phyloP scores from a whole-genome alignment of 2,329 filamentous ascomycete genomes.

The Cucurbitaria berberidis region DNA sequence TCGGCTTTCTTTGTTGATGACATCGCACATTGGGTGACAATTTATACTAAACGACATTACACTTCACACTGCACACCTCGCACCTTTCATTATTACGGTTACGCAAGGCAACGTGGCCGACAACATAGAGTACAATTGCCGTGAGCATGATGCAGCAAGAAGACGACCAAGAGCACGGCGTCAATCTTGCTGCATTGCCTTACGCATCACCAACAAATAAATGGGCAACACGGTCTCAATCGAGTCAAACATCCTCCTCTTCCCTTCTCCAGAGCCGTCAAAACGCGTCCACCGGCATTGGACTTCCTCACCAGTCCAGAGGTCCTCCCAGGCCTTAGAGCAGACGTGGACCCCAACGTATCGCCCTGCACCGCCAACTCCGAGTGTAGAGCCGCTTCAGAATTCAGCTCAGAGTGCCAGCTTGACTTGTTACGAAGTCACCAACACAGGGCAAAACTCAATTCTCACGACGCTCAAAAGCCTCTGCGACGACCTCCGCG shows the following conservation, averaged over 20 bases:
- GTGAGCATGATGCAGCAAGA: background rate
- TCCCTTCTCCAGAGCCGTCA: background rate
- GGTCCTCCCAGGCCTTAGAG: background rate
- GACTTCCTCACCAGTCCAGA: background rate
- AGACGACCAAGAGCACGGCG: background rate
- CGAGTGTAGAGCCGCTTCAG: background rate
- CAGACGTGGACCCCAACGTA: background rate
- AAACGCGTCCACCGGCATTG: background rate
- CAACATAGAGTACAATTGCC: background rate
- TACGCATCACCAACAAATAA: background rate
- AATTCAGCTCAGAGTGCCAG: background rate
- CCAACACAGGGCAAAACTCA: background rate
- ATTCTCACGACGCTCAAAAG: too few relatives aligned
- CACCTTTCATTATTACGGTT: background rate
- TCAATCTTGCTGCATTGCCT: background rate
- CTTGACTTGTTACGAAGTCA: background rate
- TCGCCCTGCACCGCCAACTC: background rate
- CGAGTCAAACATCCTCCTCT: background rate
- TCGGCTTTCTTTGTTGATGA: background rate
- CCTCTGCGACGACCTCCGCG: too few relatives aligned
- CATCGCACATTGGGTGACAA: background rate
- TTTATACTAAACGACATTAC: background rate
- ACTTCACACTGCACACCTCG: background rate
- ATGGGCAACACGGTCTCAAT: slow-evolving; percentile 9
- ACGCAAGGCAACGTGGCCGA: background rate